Evolutionary conservation across 164 flowering plant genomes (phyloP).

Genomic region (Platanus orientalis): DNA sequence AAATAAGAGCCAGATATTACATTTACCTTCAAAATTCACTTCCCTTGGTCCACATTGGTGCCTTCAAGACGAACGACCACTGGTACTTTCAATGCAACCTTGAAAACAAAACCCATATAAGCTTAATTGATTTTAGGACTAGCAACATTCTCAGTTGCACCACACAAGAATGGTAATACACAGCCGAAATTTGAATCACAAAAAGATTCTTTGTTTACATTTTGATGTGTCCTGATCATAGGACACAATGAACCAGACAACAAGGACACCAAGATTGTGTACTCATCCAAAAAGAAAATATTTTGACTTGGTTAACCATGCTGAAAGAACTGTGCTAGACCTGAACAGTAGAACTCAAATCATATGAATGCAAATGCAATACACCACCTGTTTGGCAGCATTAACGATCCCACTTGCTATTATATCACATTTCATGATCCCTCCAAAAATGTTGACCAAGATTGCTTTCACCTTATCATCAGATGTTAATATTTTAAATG

Average conservation of each 20-base stretch:
- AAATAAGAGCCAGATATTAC: not conserved
- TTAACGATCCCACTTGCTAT: constrained; percentile 98
- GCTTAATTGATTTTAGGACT: not conserved
- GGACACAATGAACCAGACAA: not conserved
- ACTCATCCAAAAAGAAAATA: not conserved
- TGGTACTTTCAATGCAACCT: constrained; percentile 91
- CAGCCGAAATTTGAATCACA: not conserved
- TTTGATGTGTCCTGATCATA: not conserved
- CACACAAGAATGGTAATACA: no score
- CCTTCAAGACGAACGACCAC: constrained; percentile 97
- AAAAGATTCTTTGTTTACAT: not conserved
- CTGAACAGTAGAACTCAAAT: not conserved
- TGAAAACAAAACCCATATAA: constrained; percentile 2
- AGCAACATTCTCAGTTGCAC: no score
- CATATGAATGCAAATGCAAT: not conserved
- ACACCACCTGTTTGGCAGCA: constrained; percentile 78
- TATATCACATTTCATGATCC: constrained; percentile 98
- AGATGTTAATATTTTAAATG: constrained; percentile 93
- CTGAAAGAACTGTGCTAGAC: not conserved
- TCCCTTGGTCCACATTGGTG: constrained; percentile 97
- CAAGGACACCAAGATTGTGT: not conserved
- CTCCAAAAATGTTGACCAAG: constrained; percentile 96
- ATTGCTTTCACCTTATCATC: constrained; percentile 98
- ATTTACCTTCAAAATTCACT: constrained; percentile 88
- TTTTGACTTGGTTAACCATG: not conserved